A percentile compares a stretch with the other conserved stretches of the same genome.
phyloP scores from a whole-genome alignment of 768 basidiomycete genomes.

The Rhodotorula diobovata region DNA sequence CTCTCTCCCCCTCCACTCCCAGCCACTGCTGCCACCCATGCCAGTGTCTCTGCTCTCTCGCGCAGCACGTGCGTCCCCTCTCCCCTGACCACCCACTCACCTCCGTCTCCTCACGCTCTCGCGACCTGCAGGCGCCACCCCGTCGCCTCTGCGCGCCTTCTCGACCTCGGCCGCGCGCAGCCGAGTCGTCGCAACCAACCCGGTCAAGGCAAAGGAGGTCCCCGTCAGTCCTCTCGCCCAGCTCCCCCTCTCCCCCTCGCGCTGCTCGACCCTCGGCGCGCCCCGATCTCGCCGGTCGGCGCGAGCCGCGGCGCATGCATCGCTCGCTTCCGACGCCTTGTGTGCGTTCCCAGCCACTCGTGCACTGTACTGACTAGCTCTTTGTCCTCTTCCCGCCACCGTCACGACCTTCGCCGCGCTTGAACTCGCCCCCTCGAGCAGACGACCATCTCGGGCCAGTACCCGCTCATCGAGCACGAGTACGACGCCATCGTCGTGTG shows the following conservation, averaged over 20 bases:
- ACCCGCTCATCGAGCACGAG: conserved; percentile 96
- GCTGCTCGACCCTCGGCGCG: too few species aligned
- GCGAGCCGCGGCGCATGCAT: conserved; percentile 1
- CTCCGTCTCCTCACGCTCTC: background rate
- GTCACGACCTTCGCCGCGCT: background rate
- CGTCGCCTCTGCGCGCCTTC: conserved; percentile 16
- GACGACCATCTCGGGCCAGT: conserved; percentile 58
- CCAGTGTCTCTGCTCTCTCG: background rate
- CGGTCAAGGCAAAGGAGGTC: conserved; percentile 38
- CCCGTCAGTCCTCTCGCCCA: conserved; percentile 19
- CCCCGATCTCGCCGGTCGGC: background rate
- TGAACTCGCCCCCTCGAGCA: background rate
- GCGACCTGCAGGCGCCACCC: conserved; percentile 17
- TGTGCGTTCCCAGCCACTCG: too few species aligned
- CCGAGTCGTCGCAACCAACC: conserved; percentile 29
- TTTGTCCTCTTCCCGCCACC: background rate
- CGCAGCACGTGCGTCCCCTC: background rate
- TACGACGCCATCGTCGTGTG: conserved; percentile 98
- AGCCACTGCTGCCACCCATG: too few species aligned
- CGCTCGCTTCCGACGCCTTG: background rate
- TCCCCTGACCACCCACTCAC: background rate
- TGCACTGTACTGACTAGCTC: background rate
- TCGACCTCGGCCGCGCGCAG: conserved; percentile 20
- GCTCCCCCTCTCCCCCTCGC: background rate
- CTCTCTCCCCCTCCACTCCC: background rate